Conservation (phyloP, 768 basidiomycete genomes). For the Russula olivacea region DNA sequence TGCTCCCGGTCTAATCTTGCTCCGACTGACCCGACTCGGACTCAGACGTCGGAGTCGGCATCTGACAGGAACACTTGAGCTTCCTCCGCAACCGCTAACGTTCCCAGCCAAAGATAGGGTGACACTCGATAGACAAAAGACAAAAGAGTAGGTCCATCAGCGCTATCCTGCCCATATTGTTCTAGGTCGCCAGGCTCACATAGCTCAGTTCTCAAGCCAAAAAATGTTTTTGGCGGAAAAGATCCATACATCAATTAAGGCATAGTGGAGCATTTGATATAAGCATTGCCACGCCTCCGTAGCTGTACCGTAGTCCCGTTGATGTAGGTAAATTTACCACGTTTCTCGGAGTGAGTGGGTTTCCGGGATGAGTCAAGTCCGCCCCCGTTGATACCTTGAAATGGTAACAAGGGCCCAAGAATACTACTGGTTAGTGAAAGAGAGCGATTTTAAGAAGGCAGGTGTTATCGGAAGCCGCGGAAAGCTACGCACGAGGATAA, state of each 20-base stretch:
- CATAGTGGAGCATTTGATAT: not conserved
- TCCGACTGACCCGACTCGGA: not conserved
- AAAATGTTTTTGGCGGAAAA: not conserved
- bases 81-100: not conserved
- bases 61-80: not conserved
- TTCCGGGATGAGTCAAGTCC: slow-evolving; percentile 13
- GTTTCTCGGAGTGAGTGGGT: slow-evolving; percentile 21
- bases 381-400: slow-evolving; percentile 14
- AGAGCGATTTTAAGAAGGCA: slow-evolving; percentile 20
- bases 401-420: slow-evolving; percentile 13
- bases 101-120: not conserved
- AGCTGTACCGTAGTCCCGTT: not conserved
- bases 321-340: not conserved
- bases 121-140: not conserved
- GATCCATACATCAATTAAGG: slow-evolving; percentile 3
- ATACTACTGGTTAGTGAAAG: slow-evolving; percentile 9
- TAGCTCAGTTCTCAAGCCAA: not conserved
- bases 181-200: too few relatives aligned
- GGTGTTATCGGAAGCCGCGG: slow-evolving; percentile 25
- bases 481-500: slow-evolving; percentile 25
- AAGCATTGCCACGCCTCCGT: not conserved
- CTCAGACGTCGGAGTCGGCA: not conserved
- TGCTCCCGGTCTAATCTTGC: slow-evolving; percentile 9
- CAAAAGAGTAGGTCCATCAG: not conserved
- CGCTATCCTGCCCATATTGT: not conserved